Percentiles rank a stretch among this genome's conserved stretches.
Conservation (phyloP, 306 rosid species). For the Albizia julibrissin region DNA sequence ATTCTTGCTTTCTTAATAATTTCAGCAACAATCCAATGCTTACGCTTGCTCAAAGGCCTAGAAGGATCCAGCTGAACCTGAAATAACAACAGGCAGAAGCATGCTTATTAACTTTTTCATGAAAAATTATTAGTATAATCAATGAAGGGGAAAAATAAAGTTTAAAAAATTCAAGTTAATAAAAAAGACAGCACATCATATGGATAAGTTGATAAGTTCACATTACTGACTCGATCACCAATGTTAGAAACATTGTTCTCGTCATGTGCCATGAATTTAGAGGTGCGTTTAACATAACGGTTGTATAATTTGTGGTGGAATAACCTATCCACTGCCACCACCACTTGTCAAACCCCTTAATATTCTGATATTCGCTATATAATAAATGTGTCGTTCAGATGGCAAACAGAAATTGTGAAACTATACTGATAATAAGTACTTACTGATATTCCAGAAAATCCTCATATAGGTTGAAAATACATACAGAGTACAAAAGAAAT, state of each 20-base stretch:
- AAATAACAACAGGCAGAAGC: slow-evolving; percentile 13
- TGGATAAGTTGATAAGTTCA: background rate
- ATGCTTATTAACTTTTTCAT: background rate
- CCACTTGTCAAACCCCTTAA: no score
- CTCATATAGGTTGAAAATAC: no score
- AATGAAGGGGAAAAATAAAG: background rate
- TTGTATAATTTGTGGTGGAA: slow-evolving; percentile 70
- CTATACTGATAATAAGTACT: no score
- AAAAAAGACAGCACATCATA: background rate
- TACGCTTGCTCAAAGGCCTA: slow-evolving; percentile 83
- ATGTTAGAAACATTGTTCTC: slow-evolving; percentile 68
- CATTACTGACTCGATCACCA: slow-evolving; percentile 65
- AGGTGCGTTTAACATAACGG: slow-evolving; percentile 84
- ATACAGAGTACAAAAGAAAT: no score
- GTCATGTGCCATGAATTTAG: slow-evolving; percentile 95
- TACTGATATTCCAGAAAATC: no score
- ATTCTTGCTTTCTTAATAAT: slow-evolving; percentile 82
- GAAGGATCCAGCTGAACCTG: slow-evolving; percentile 81
- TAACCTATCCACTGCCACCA: slow-evolving; percentile 85
- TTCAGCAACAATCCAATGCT: slow-evolving; percentile 87
- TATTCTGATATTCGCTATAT: no score
- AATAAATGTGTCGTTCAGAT: no score
- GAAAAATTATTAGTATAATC: slow-evolving; percentile 16
- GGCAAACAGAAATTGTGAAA: no score
- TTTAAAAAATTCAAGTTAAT: background rate